Conservation (phyloP, 1,284 basidiomycete genomes). For the Pyrrhoderma lamaoense region DNA sequence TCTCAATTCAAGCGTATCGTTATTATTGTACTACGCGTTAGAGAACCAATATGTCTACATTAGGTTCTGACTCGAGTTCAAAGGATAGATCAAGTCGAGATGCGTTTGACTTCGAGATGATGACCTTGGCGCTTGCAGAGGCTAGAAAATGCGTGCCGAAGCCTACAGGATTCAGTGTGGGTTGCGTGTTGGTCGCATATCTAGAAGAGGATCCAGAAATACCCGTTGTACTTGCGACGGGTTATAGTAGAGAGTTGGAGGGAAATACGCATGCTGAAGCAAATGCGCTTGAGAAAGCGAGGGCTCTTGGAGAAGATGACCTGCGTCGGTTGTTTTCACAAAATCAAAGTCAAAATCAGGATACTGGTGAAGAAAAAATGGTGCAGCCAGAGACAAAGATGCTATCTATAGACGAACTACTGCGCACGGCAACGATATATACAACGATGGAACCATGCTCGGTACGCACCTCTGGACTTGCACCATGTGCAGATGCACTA, state of each 20-base stretch:
- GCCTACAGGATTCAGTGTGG: constrained; percentile 90
- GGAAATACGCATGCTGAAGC: constrained; percentile 99
- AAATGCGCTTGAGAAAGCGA: constrained; percentile 81
- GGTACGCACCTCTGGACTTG: constrained; percentile 78
- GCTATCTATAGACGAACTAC: constrained; percentile 38
- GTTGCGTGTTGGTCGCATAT: constrained; percentile 63
- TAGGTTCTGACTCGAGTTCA: no score
- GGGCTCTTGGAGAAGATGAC: constrained; percentile 35
- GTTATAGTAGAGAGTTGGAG: constrained; percentile 86
- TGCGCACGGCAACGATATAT: constrained; percentile 68
- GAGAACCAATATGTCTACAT: no score
- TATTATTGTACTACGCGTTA: no score
- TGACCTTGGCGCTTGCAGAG: constrained; percentile 64
- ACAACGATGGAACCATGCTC: constrained; percentile 98
- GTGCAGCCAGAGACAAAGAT: no score
- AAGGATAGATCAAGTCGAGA: neutral
- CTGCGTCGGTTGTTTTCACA: constrained; percentile 29
- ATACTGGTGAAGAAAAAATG: no score
- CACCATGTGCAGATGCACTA: constrained; percentile 83
- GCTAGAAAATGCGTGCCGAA: constrained; percentile 68
- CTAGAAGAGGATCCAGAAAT: constrained; percentile 31
- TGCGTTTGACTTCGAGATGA: constrained; percentile 36
- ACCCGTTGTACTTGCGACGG: constrained; percentile 68
- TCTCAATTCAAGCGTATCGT: no score
- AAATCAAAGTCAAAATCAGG: no score